Evolutionary conservation across 495 filamentous ascomycete genomes (phyloP), one percentile per base, ranked within the genome.

Genomic region (Pseudevernia furfuracea): DNA sequence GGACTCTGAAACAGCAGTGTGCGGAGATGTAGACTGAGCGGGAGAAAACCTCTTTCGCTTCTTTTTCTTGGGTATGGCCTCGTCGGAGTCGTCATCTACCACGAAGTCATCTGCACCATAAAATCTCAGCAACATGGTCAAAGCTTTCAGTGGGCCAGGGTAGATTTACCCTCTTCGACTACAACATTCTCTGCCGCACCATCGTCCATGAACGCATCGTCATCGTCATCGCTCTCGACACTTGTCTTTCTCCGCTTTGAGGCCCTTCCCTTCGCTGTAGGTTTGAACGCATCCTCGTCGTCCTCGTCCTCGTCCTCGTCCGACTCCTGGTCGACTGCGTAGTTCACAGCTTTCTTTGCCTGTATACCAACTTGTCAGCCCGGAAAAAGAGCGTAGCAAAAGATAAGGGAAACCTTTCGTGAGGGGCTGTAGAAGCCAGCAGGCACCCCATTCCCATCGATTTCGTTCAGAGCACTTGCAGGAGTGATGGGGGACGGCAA

Each of bases 71-170:
- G 80, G 77, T 17, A 73, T 82, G 62, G 92, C 88, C n/a, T 89
- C 91, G 30, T 95, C 87, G 12, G 81, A 89, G 53, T 94, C 91
- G 53, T 92, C 90, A 12, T 82, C 74, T 28, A 90, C 92, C 57
- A 95, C 77, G 70, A 96, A 96, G 71, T 96, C 90, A 61, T 87
- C 90, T 60, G 11, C 15, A 12, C 30, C 28, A 34, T 15, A 34
- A 34, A 10, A 55, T 10, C 2, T 55, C 17, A 55, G 52, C 30
- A 7, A 21, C 4, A 30, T 30, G 28, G 5, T 55, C 52, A 34
- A 55, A 55, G 17, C 28, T 9, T 32, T n/a, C 23, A 41, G 32
- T 57, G 10, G 4, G 38, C 30, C 19, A 15, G 23, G 25, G 19
- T 23, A 30, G 4, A 44, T 15, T 36, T 55, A 68, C 66, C 56